A percentile compares a stretch with the other conserved stretches of the same genome.
phyloP scores from a whole-genome alignment of 768 basidiomycete species.

The Mrakia gelida region DNA sequence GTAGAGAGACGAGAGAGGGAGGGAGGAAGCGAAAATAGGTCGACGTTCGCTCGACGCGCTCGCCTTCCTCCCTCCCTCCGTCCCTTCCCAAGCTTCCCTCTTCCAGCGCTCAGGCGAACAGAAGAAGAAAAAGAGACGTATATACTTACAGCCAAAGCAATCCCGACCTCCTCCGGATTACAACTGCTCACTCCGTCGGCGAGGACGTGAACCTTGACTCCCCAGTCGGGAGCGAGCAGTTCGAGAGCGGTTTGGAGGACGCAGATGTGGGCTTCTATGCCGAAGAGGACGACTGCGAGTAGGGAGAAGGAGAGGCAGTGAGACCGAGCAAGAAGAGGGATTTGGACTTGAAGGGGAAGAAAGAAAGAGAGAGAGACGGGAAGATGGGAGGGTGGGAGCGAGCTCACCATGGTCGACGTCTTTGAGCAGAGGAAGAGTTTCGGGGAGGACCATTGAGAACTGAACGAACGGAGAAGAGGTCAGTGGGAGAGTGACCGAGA shows the following conservation, averaged over 20 bases:
- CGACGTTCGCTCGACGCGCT: not conserved
- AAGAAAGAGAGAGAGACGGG: too few species aligned
- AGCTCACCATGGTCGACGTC: slow-evolving; percentile 42
- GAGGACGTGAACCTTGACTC: slow-evolving; percentile 59
- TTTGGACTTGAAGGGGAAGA: too few species aligned
- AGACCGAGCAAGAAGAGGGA: too few species aligned
- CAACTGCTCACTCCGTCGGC: slow-evolving; percentile 81
- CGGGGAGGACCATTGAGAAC: slow-evolving; percentile 79
- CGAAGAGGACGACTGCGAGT: slow-evolving; percentile 68
- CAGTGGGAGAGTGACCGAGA: not conserved
- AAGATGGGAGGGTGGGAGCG: too few species aligned
- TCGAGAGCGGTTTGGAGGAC: slow-evolving; percentile 77
- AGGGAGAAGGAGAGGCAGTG: slow-evolving; percentile 37
- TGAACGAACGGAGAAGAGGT: slow-evolving; percentile 31
- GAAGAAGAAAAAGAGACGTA: too few species aligned
- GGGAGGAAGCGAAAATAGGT: not conserved
- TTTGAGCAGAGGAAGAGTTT: slow-evolving; percentile 56
- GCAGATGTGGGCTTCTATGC: slow-evolving; percentile 89
- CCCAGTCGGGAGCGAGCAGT: slow-evolving; percentile 45
- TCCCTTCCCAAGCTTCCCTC: too few species aligned
- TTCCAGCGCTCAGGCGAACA: too few species aligned
- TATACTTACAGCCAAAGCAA: slow-evolving; percentile 54
- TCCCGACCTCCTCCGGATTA: slow-evolving; percentile 71
- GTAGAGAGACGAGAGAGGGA: slow-evolving; percentile 32
- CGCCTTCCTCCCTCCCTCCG: not conserved